A percentile compares a stretch with the other conserved stretches of the same genome.
Conservation (phyloP, 2,329 filamentous ascomycete genomes). For the Penicillium sp. region DNA sequence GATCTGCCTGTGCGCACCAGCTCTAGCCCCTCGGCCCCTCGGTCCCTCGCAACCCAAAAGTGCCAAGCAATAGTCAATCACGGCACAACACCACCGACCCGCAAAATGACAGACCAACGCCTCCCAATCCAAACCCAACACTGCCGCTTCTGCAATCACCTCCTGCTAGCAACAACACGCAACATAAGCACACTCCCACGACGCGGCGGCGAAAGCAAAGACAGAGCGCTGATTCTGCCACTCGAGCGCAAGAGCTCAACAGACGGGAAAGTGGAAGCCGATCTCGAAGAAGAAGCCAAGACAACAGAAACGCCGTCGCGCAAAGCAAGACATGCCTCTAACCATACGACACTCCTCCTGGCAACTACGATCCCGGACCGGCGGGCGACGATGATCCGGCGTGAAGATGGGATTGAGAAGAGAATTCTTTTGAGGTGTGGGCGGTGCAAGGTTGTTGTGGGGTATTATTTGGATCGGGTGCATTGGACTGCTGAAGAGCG, state of each 20-base stretch:
- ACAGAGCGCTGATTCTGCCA: slow-evolving; percentile 58
- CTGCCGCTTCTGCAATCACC: slow-evolving; percentile 62
- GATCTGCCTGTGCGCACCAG: neutral
- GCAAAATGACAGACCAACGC: slow-evolving; percentile 6
- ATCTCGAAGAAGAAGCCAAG: slow-evolving; percentile 21
- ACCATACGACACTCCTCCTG: slow-evolving; percentile 51
- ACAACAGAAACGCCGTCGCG: slow-evolving; percentile 5
- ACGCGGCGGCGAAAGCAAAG: slow-evolving; percentile 49
- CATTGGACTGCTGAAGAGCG: slow-evolving; percentile 37
- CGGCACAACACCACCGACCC: neutral
- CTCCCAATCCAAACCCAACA: slow-evolving; percentile 53
- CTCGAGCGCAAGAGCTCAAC: slow-evolving; percentile 28
- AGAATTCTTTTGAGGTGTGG: slow-evolving; percentile 57
- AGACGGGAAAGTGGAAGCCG: slow-evolving; percentile 19
- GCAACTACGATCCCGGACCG: slow-evolving; percentile 49
- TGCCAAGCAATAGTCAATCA: neutral
- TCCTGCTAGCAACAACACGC: slow-evolving; percentile 60
- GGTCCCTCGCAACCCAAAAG: no score
- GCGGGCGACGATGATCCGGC: slow-evolving; percentile 51
- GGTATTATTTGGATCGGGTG: slow-evolving; percentile 59
- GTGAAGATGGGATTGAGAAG: slow-evolving; percentile 67
- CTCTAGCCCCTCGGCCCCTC: no score
- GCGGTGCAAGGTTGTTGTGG: slow-evolving; percentile 59
- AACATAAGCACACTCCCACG: slow-evolving; percentile 52
- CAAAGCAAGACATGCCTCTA: slow-evolving; percentile 13